Percentiles rank a stretch among this genome's conserved stretches.
These are phyloP conservation scores for Coffea humblotiana DNA, from an alignment of 305 asterid genomes.

Conservation along the genomic window DNA sequence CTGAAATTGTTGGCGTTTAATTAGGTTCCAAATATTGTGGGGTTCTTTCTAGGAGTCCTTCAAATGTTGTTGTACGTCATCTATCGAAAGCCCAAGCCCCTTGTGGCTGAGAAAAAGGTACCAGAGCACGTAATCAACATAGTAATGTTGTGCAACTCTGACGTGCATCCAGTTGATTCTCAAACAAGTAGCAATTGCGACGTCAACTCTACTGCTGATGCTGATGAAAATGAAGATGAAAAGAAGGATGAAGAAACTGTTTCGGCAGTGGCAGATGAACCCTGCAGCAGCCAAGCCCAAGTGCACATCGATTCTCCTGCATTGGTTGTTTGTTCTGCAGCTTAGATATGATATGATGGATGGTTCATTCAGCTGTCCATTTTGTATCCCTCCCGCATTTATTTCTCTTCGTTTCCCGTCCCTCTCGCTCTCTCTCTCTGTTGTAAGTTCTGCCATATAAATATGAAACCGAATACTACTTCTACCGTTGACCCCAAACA, in stretches of 20 bases:
- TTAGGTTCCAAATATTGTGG: constrained; percentile 40
- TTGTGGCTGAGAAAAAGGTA: constrained; percentile 20
- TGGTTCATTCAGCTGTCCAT: neutral
- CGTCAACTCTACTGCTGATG: neutral
- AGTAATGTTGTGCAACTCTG: constrained; percentile 19
- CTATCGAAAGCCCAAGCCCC: constrained; percentile 26
- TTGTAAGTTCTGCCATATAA: neutral
- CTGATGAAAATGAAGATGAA: neutral
- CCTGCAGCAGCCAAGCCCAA: neutral
- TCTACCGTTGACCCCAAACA: no score
- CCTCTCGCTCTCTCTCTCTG: neutral
- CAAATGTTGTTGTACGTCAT: constrained; percentile 37
- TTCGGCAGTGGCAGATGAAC: neutral
- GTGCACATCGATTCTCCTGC: constrained; percentile 22
- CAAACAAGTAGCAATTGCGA: neutral
- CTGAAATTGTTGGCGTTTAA: neutral
- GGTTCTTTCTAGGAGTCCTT: constrained; percentile 39
- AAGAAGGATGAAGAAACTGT: neutral
- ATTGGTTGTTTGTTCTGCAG: constrained; percentile 31
- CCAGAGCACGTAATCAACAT: constrained; percentile 27
- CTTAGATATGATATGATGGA: neutral
- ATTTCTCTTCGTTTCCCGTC: neutral
- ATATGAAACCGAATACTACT: neutral
- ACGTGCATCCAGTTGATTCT: constrained; percentile 30
- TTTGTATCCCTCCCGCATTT: neutral